These are phyloP conservation scores for Paraconiothyrium sp. DNA, from an alignment of 2,329 filamentous ascomycete genomes.

Conservation along the genomic window DNA sequence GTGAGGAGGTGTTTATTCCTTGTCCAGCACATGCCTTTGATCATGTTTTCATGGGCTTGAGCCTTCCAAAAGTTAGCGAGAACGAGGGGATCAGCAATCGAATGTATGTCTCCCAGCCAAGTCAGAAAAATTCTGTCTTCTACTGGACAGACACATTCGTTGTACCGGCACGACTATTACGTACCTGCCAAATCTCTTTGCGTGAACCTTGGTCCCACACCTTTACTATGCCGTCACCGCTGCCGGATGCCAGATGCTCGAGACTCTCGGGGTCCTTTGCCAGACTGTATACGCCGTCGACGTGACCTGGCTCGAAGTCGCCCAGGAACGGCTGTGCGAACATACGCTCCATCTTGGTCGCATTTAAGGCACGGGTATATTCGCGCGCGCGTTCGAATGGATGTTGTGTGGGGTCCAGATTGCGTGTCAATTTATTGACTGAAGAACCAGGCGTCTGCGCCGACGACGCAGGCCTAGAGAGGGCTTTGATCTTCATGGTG, in stretches of 20 bases:
- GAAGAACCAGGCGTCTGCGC: slow-evolving; percentile 74
- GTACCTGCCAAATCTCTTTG: slow-evolving; percentile 74
- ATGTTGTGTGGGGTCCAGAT: slow-evolving; percentile 84
- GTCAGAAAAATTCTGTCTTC: too few species aligned
- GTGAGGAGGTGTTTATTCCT: slow-evolving; percentile 84
- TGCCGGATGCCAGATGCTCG: slow-evolving; percentile 54
- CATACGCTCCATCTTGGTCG: slow-evolving; percentile 93
- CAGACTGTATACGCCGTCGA: slow-evolving; percentile 74
- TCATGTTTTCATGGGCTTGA: slow-evolving; percentile 90
- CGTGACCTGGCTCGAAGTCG: slow-evolving; percentile 88
- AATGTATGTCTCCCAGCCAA: too few species aligned
- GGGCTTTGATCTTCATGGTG: slow-evolving; percentile 63
- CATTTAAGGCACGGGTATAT: slow-evolving; percentile 81
- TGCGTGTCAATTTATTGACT: slow-evolving; percentile 72
- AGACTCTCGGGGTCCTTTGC: slow-evolving; percentile 59
- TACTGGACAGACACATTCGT: neutral
- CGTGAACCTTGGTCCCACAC: slow-evolving; percentile 83
- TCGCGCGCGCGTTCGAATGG: slow-evolving; percentile 91
- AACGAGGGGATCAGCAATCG: neutral
- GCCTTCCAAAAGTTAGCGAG: slow-evolving; percentile 45
- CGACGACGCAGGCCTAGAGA: slow-evolving; percentile 71
- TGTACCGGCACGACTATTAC: neutral
- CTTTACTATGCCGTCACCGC: slow-evolving; percentile 88
- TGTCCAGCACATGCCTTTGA: slow-evolving; percentile 92
- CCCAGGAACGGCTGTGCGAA: slow-evolving; percentile 85